Evolutionary conservation across 345 rosid species (phyloP).

Genomic region (Fremontodendron californicum): DNA sequence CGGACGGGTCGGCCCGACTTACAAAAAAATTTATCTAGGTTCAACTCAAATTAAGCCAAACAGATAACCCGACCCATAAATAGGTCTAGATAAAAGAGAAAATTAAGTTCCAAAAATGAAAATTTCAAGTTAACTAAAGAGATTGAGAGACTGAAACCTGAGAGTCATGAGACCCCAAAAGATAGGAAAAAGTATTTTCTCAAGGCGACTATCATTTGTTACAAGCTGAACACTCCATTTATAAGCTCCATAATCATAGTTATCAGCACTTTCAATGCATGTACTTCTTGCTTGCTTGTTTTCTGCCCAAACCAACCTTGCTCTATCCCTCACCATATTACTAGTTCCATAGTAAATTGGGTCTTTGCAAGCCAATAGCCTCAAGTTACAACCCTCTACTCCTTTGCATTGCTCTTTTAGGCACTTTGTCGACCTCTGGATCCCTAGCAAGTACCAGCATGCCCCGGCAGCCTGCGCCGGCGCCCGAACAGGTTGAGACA

Average conservation of each 20-base stretch:
- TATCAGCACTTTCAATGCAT: conserved; percentile 52
- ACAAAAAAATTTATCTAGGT: too few species aligned
- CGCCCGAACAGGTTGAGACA: neutral
- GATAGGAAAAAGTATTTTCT: conserved; percentile 87
- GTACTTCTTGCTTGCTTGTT: conserved; percentile 46
- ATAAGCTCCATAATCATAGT: conserved; percentile 81
- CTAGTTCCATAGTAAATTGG: conserved; percentile 75
- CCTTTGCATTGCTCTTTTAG: conserved; percentile 66
- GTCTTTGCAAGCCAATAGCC: conserved; percentile 60
- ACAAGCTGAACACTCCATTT: conserved; percentile 92
- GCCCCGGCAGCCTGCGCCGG: conserved; percentile 82
- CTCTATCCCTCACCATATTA: conserved; percentile 39
- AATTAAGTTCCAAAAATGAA: neutral
- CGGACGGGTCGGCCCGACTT: too few species aligned
- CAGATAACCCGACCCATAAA: too few species aligned
- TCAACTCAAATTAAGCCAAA: too few species aligned
- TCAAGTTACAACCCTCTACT: conserved; percentile 40
- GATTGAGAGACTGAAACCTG: conserved; percentile 53
- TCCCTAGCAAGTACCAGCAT: conserved; percentile 93
- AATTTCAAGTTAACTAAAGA: neutral
- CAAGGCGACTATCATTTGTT: conserved; percentile 66
- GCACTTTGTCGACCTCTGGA: conserved; percentile 80
- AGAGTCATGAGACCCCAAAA: conserved; percentile 99
- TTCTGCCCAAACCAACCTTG: conserved; percentile 60
- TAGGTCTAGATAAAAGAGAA: too few species aligned